Conservation (phyloP, 345 rosid species). For the Gossypium mustelinum region DNA sequence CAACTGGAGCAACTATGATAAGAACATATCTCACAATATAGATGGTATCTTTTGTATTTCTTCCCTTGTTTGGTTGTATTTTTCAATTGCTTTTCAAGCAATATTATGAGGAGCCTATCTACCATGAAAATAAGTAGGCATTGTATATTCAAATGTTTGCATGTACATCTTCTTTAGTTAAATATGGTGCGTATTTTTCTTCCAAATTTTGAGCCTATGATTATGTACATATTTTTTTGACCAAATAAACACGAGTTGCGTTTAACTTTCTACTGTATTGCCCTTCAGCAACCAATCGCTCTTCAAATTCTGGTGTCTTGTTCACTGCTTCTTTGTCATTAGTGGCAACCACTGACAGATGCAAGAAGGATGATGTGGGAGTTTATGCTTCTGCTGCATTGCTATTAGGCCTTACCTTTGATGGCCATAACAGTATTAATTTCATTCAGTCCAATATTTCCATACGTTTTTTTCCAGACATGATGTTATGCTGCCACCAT, state of each 20-base stretch:
- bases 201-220: not conserved
- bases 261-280: not conserved
- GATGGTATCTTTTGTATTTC: constrained; percentile 4
- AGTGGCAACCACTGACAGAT: not conserved
- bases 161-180: constrained; percentile 3
- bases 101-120: constrained; percentile 10
- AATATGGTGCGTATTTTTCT: not conserved
- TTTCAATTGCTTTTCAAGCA: constrained; percentile 9
- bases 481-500: not conserved
- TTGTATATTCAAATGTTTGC: not conserved
- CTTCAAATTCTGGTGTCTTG: not conserved
- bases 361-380: not conserved
- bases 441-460: not conserved
- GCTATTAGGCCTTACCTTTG: not conserved
- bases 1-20: constrained; percentile 88
- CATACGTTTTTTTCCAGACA: no score
- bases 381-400: not conserved
- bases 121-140: not conserved
- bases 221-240: not conserved
- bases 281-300: not conserved
- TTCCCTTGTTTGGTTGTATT: constrained; percentile 9
- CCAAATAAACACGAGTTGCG: not conserved
- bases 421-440: not conserved
- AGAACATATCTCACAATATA: constrained; percentile 58
- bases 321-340: not conserved